These are phyloP conservation scores for Eudorina sp. DNA, from an alignment of 139 green algal species.

Conservation along the genomic window DNA sequence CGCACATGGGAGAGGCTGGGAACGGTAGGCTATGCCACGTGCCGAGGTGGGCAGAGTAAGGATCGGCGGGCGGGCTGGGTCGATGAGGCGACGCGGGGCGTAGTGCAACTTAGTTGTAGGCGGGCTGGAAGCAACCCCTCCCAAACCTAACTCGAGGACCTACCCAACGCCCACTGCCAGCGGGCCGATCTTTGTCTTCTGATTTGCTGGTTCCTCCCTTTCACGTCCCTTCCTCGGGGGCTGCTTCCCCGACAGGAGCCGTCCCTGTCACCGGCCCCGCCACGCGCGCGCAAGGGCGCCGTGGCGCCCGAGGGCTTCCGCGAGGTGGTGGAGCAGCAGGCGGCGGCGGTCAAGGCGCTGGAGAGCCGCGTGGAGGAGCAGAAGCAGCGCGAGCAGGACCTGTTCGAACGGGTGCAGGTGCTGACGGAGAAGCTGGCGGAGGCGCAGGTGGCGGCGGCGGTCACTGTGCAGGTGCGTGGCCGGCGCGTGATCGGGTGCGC, in stretches of 20 bases:
- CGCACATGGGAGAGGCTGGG: no score
- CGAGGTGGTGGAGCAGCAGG: constrained; percentile 40
- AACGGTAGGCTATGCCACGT: no score
- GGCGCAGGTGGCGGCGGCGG: constrained; percentile 7
- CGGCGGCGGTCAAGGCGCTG: constrained; percentile 24
- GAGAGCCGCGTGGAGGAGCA: constrained; percentile 16
- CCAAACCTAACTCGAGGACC: no score
- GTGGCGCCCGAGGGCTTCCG: constrained; percentile 3
- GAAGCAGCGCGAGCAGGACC: constrained; percentile 37
- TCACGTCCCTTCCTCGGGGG: no score
- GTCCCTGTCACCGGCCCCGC: neutral
- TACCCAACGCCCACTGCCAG: no score
- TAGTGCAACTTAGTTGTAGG: no score
- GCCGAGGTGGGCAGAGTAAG: no score
- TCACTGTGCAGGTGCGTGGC: constrained; percentile 8
- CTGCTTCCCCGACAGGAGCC: constrained; percentile 36
- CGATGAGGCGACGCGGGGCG: no score
- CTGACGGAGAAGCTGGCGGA: constrained; percentile 45
- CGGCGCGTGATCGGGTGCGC: no score
- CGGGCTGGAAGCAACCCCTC: no score
- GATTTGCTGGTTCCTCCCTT: neutral
- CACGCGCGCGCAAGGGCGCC: constrained; percentile 3
- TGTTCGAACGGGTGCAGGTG: constrained; percentile 35
- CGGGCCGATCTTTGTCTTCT: no score
- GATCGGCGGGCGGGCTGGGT: no score